Evolutionary conservation across 2,329 filamentous ascomycete species (phyloP).

Genomic region (Trichophaea hybrida): DNA sequence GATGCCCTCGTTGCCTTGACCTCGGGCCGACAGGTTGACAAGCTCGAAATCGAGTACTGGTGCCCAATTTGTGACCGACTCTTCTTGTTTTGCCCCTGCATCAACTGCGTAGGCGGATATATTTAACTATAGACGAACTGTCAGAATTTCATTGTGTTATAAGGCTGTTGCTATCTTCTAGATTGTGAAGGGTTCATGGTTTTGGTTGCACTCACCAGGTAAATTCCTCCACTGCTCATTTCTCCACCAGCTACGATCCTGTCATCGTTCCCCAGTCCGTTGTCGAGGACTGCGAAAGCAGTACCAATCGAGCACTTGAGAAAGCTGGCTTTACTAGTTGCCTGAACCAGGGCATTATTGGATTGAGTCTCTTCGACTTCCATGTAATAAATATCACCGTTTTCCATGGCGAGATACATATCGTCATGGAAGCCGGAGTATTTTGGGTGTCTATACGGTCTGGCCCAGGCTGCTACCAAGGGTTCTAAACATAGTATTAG

Average conservation of each 20-base stretch:
- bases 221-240: slow-evolving; percentile 62
- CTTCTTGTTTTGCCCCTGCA: slow-evolving; percentile 21
- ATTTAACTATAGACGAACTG: slow-evolving; percentile 13
- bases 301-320: slow-evolving; percentile 62
- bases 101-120: slow-evolving; percentile 22
- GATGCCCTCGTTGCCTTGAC: slow-evolving; percentile 11
- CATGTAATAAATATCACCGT: slow-evolving; percentile 62
- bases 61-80: slow-evolving; percentile 39
- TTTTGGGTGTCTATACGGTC: slow-evolving; percentile 51
- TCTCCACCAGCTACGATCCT: slow-evolving; percentile 68
- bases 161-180: not conserved
- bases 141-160: too few species aligned
- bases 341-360: slow-evolving; percentile 40
- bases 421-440: slow-evolving; percentile 55
- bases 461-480: slow-evolving; percentile 73
- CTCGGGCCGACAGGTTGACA: slow-evolving; percentile 28
- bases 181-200: slow-evolving; percentile 22
- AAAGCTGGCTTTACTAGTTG: slow-evolving; percentile 46
- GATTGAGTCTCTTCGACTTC: slow-evolving; percentile 44
- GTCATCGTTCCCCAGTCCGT: slow-evolving; percentile 38
- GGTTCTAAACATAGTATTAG: slow-evolving; percentile 32
- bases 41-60: slow-evolving; percentile 38
- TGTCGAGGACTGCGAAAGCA: slow-evolving; percentile 55
- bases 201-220: slow-evolving; percentile 41
- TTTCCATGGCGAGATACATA: slow-evolving; percentile 76